A percentile compares a stretch with the other conserved stretches of the same genome.
phyloP scores from a whole-genome alignment of 495 filamentous ascomycete genomes.

The Sordaria brevicollis region DNA sequence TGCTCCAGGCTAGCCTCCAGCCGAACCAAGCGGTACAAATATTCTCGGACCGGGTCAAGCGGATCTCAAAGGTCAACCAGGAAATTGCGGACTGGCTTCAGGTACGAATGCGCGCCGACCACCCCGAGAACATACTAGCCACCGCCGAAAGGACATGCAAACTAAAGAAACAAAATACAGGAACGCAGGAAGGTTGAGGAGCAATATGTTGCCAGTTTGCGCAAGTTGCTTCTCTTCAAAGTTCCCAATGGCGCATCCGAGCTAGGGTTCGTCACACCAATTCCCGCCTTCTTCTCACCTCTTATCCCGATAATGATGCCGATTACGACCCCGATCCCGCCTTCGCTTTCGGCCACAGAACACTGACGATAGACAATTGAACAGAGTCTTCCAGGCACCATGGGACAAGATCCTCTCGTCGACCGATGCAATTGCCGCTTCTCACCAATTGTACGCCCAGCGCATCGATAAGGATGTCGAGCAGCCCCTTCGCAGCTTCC shows the following conservation, averaged over 20 bases:
- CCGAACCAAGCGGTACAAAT: constrained; percentile 76
- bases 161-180: constrained; percentile 37
- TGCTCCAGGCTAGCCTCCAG: constrained; percentile 61
- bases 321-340: background rate
- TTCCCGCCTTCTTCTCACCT: constrained; percentile 1
- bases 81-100: constrained; percentile 97
- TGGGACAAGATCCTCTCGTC: constrained; percentile 86
- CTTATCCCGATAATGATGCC: background rate
- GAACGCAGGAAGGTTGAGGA: constrained; percentile 92
- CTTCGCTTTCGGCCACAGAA: constrained; percentile 10
- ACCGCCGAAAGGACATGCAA: constrained; percentile 2
- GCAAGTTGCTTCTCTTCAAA: constrained; percentile 66
- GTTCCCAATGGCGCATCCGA: constrained; percentile 63
- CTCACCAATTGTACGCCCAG: constrained; percentile 72
- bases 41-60: constrained; percentile 77
- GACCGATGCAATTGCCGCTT: constrained; percentile 67
- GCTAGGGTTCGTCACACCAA: constrained; percentile 57
- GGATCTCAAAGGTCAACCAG: constrained; percentile 75
- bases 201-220: constrained; percentile 71
- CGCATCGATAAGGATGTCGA: constrained; percentile 91
- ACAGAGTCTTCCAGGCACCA: constrained; percentile 78
- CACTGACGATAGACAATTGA: background rate
- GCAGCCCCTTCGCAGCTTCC: constrained; percentile 61
- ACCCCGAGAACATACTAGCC: background rate
- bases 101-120: constrained; percentile 42